These are phyloP conservation scores for Apiospora rasikravindrae DNA, from an alignment of 2,329 filamentous ascomycete species.

Conservation along the genomic window DNA sequence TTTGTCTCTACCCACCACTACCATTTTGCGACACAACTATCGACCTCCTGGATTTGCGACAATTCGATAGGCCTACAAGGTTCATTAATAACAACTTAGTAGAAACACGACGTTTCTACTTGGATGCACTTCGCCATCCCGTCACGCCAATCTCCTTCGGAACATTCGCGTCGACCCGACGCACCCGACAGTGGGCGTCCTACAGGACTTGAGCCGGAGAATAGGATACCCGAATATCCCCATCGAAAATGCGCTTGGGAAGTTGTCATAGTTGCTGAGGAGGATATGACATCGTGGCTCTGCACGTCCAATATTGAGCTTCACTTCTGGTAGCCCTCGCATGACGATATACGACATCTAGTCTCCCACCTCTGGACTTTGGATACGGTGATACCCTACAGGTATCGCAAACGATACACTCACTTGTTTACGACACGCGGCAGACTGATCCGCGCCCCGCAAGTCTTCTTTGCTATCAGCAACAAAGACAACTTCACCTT, in stretches of 20 bases:
- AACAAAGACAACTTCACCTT: not conserved
- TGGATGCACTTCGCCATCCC: not conserved
- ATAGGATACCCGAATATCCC: not conserved
- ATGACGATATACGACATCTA: conserved; percentile 2
- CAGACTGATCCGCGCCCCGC: not conserved
- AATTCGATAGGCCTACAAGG: not conserved
- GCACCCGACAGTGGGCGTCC: not conserved
- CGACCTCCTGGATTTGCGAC: conserved; percentile 5
- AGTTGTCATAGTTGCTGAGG: conserved; percentile 15
- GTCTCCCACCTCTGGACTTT: conserved; percentile 1
- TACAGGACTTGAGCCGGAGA: not conserved
- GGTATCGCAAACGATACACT: conserved; percentile 7
- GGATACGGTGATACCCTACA: conserved; percentile 2
- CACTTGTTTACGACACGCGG: conserved; percentile 3
- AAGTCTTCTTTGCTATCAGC: not conserved
- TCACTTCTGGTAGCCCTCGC: conserved; percentile 1
- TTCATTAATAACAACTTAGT: not conserved
- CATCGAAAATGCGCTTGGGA: conserved; percentile 7
- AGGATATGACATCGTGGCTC: conserved; percentile 13
- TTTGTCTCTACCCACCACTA: conserved; percentile 7
- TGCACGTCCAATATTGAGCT: conserved; percentile 8
- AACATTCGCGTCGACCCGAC: not conserved
- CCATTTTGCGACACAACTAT: conserved; percentile 1
- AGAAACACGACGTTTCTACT: not conserved
- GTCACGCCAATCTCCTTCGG: not conserved